phyloP scores from a whole-genome alignment of 768 basidiomycete species.

The Pulveroboletus sp. region DNA sequence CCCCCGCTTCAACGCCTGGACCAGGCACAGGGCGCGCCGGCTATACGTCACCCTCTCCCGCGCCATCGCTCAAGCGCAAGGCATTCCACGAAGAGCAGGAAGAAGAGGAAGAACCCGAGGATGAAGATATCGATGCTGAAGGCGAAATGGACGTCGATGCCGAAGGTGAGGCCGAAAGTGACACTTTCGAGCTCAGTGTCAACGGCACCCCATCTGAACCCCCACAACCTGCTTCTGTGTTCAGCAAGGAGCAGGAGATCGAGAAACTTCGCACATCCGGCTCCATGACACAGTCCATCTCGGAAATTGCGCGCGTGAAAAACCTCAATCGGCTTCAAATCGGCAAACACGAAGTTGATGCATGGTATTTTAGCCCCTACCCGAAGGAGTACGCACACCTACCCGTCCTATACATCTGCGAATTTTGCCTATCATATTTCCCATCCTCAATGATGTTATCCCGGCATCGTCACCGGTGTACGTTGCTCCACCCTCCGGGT shows the following conservation, averaged over 20 bases:
- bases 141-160: constrained; percentile 49
- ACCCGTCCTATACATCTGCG: constrained; percentile 94
- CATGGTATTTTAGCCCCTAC: constrained; percentile 99
- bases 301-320: constrained; percentile 96
- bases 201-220: constrained; percentile 43
- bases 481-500: constrained; percentile 88
- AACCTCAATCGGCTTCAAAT: constrained; percentile 97
- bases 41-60: constrained; percentile 54
- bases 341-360: constrained; percentile 93
- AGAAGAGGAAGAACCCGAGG: constrained; percentile 48
- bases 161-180: constrained; percentile 46
- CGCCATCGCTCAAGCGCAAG: constrained; percentile 65
- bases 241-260: constrained; percentile 98
- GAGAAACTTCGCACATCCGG: constrained; percentile 97
- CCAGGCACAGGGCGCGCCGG: constrained; percentile 30
- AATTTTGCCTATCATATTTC: constrained; percentile 94
- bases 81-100: constrained; percentile 56
- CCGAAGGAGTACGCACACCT: constrained; percentile 97
- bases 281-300: constrained; percentile 98
- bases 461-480: constrained; percentile 89
- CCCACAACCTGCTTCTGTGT: constrained; percentile 52
- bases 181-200: constrained; percentile 62
- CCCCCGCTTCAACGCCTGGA: constrained; percentile 47
- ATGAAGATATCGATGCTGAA: constrained; percentile 43
- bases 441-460: constrained; percentile 86